Base-by-base conservation (phyloP, 306 rosid species). In the Cicer arietinum region DNA sequence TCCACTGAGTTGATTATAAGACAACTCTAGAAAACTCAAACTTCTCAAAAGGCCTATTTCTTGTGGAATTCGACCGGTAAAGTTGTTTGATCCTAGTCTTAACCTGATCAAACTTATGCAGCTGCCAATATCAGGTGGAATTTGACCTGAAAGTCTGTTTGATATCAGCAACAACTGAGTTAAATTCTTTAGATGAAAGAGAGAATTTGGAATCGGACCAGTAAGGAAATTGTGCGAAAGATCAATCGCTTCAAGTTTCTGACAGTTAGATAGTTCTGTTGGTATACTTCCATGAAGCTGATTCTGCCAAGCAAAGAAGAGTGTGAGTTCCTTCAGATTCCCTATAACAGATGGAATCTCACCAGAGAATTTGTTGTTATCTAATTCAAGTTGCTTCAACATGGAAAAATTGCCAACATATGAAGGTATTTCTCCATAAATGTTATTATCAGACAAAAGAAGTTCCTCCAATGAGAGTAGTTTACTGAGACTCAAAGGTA, bases 241-340 rank as follows among this genome's bases (percentile, higher is more conserved):
- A 80, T 94, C 98, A 79, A 94, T 60, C 20, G 98, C 97, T 74
- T 91, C 87, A 79, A 94, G 97, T 83, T 91, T 89, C 81, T 91
- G 77, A 69, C 98, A 94, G 80, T 82, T 79, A 62, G 90, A 85
- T 37, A 94, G 80, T 77, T 91, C 96, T 18, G 80, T 35, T 12
- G 98, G 97, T 82, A 94, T 86, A 67, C 86, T 89, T 83, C 97
- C 98, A 25, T 71, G 25, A 35, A 94, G 96, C 75, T 85, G 85
- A 83, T 94, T 94, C 86, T 91, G 88, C 98, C 98, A 94, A 20
- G 97, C 98, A 84, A 51, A 91, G 88, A 94, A 91, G 69, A 88
- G 79, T 59, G 89, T 84, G 42, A 94, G 97, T 47, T 94, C 87
- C 82, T 87, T 91, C 52, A 94, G 79, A 50, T 86, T 46, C 74